phyloP scores from a whole-genome alignment of 345 rosid genomes.

The Melaleuca alternifolia region DNA sequence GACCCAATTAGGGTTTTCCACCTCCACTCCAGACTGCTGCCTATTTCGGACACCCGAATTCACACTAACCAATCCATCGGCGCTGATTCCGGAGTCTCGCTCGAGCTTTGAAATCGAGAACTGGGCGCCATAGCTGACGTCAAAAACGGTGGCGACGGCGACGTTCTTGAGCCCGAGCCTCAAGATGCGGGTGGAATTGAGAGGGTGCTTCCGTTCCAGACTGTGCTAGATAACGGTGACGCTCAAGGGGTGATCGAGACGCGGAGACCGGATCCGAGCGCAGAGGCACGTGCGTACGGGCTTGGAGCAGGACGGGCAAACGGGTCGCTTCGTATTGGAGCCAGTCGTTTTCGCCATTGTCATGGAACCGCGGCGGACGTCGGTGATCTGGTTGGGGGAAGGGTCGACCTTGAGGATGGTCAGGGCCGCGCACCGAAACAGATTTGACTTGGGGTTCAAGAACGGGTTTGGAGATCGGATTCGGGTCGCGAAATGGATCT shows the following conservation, averaged over 20 bases:
- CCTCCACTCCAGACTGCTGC: constrained; percentile 5
- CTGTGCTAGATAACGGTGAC: constrained; percentile 76
- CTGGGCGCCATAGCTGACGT: constrained; percentile 45
- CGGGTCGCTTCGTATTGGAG: constrained; percentile 40
- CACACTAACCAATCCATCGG: background rate
- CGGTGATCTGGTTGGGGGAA: background rate
- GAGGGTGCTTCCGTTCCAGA: constrained; percentile 65
- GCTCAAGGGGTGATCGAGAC: constrained; percentile 50
- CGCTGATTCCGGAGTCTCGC: background rate
- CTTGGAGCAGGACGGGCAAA: constrained; percentile 62
- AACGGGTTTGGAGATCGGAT: background rate
- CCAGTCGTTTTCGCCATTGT: background rate
- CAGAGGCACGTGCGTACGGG: constrained; percentile 62
- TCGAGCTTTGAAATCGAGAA: constrained; percentile 31
- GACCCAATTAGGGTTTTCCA: constrained; percentile 1
- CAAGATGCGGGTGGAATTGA: constrained; percentile 69
- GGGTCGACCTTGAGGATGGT: background rate
- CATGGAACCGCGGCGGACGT: background rate
- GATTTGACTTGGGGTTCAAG: background rate
- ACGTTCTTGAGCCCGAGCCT: constrained; percentile 64
- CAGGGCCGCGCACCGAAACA: background rate
- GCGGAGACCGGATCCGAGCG: constrained; percentile 31
- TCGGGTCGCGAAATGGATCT: background rate
- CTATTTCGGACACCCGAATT: background rate
- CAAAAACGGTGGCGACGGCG: constrained; percentile 38